Conservation (phyloP, 805 yeast genomes). For the Yarrowia sp. region DNA sequence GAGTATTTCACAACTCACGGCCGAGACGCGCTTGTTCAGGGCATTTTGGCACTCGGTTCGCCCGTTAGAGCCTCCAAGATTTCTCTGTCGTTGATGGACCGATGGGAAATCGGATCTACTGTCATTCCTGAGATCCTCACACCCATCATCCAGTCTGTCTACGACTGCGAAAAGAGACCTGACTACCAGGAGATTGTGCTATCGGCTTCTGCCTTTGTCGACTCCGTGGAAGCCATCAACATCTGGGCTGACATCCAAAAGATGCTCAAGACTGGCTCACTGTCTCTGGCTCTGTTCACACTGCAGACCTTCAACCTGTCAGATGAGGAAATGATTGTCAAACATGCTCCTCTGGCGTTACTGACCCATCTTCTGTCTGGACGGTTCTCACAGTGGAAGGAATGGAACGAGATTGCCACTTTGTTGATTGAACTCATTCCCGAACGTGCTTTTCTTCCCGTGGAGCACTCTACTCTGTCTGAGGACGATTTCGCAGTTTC, state of each 20-base stretch:
- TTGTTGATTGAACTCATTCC: conserved; percentile 64
- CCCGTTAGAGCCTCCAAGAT: conserved; percentile 54
- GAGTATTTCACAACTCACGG: conserved; percentile 71
- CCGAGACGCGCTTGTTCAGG: conserved; percentile 56
- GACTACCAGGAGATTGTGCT: conserved; percentile 57
- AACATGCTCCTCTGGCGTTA: conserved; percentile 77
- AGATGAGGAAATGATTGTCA: conserved; percentile 84
- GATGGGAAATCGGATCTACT: conserved; percentile 90
- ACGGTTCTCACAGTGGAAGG: conserved; percentile 11
- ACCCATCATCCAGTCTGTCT: conserved; percentile 65
- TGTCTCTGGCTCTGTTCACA: conserved; percentile 64
- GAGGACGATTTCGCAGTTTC: conserved; percentile 42
- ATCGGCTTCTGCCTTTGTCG: conserved; percentile 75
- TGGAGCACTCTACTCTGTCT: conserved; percentile 53
- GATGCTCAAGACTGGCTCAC: conserved; percentile 46
- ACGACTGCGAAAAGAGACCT: conserved; percentile 41
- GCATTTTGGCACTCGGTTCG: conserved; percentile 58
- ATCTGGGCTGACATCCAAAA: conserved; percentile 65
- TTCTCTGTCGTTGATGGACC: conserved; percentile 78
- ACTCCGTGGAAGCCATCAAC: conserved; percentile 78
- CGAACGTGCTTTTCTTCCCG: conserved; percentile 65
- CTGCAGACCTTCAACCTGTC: conserved; percentile 70
- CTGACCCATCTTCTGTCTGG: conserved; percentile 45
- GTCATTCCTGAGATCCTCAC: conserved; percentile 73
- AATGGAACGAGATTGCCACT: conserved; percentile 50